Conservation (phyloP, 2,329 filamentous ascomycete genomes). For the Aspergillus quadricinctus region DNA sequence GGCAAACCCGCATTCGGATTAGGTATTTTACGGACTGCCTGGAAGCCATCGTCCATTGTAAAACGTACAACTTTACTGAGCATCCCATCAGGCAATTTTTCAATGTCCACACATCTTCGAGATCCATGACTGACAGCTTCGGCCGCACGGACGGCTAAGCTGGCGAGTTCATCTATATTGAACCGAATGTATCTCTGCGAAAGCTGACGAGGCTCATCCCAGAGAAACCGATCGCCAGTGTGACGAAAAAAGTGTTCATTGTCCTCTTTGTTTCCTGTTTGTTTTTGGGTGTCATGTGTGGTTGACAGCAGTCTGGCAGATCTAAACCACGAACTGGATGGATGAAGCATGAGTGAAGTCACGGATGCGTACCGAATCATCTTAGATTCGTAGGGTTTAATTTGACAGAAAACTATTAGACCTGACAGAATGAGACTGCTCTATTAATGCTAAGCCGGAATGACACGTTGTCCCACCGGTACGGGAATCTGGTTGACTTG, state of each 20-base stretch:
- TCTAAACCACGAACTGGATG: too few relatives aligned
- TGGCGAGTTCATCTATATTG: conserved; percentile 1
- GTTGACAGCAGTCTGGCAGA: neutral
- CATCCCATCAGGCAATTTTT: conserved; percentile 1
- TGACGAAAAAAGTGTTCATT: neutral
- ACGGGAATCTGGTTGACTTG: too few relatives aligned
- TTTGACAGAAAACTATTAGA: too few relatives aligned
- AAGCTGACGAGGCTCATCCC: neutral
- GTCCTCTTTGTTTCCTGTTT: neutral
- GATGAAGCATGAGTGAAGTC: too few relatives aligned
- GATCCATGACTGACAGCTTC: neutral
- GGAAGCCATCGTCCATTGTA: conserved; percentile 3
- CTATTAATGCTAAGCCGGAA: too few relatives aligned
- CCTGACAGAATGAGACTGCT: too few relatives aligned
- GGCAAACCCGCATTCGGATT: conserved; percentile 1
- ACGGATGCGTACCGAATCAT: too few relatives aligned
- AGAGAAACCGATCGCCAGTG: neutral
- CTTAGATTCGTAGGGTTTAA: too few relatives aligned
- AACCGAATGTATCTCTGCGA: neutral
- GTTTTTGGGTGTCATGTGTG: neutral
- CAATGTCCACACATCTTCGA: neutral
- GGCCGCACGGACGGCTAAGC: neutral
- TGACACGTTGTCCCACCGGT: too few relatives aligned
- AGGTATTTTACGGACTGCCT: conserved; percentile 1
- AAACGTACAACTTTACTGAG: conserved; percentile 1